Evolutionary conservation across 2,329 filamentous ascomycete species (phyloP).

Genomic region (Periconia sp.): DNA sequence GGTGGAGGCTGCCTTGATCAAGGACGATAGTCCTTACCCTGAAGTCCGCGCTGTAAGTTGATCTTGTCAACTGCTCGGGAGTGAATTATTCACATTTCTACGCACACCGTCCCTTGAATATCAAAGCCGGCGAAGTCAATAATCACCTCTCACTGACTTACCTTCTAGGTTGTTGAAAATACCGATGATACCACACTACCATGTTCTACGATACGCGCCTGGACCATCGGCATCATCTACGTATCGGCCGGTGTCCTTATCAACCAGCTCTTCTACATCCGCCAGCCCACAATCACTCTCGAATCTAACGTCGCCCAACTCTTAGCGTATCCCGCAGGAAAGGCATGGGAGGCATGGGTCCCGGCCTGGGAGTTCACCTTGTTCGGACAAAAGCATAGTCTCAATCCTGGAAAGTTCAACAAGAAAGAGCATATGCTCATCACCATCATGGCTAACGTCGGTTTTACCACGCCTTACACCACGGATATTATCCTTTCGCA

Average conservation of each 20-base stretch:
- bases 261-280: constrained; percentile 9
- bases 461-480: constrained; percentile 61
- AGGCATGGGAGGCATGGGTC: constrained; percentile 58
- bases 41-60: constrained; percentile 14
- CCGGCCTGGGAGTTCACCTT: constrained; percentile 56
- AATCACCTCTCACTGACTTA: background rate
- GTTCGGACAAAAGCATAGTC: constrained; percentile 58
- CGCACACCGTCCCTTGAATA: too few relatives aligned
- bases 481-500: constrained; percentile 75
- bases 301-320: constrained; percentile 8
- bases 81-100: too few relatives aligned
- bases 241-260: constrained; percentile 32
- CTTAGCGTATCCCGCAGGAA: constrained; percentile 34
- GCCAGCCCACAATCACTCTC: constrained; percentile 6
- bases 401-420: constrained; percentile 62
- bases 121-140: too few relatives aligned
- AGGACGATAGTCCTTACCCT: constrained; percentile 29
- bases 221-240: constrained; percentile 8
- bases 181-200: constrained; percentile 23
- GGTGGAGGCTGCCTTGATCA: constrained; percentile 57
- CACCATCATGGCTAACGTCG: constrained; percentile 65
- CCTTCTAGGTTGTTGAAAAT: constrained; percentile 5
- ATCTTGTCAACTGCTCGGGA: too few relatives aligned
- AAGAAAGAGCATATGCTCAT: constrained; percentile 65
- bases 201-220: constrained; percentile 9